Percentiles rank a stretch among this genome's conserved stretches.
Evolutionary conservation across 176 grass and related monocot genomes (phyloP).

Genomic region (Neostapfia colusana): DNA sequence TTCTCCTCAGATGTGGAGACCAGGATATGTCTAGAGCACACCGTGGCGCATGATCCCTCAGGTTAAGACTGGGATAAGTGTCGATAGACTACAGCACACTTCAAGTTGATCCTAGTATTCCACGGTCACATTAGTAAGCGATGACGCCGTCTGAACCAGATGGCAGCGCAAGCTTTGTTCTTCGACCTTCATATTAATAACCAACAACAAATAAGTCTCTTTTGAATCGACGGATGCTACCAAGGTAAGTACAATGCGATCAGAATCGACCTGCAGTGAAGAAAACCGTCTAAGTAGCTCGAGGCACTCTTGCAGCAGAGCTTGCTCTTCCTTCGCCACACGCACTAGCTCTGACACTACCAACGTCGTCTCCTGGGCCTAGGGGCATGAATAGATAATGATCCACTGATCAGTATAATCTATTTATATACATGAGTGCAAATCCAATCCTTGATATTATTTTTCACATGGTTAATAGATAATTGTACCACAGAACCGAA

Average conservation of each 20-base stretch:
- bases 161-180: constrained; percentile 65
- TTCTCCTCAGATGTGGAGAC: too few relatives aligned
- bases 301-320: constrained; percentile 40
- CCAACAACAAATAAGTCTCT: not conserved
- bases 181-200: constrained; percentile 29
- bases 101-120: not conserved
- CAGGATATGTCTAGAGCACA: too few relatives aligned
- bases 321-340: constrained; percentile 37
- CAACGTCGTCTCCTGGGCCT: constrained; percentile 27
- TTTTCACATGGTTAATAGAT: not conserved
- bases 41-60: too few relatives aligned
- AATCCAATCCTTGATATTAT: not conserved
- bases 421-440: not conserved
- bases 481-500: constrained; percentile 35
- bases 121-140: not conserved
- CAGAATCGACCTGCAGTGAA: constrained; percentile 38
- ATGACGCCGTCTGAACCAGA: constrained; percentile 39
- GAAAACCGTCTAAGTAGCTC: constrained; percentile 38
- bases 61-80: too few relatives aligned
- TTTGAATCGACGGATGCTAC: not conserved
- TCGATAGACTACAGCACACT: too few relatives aligned
- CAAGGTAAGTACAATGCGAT: not conserved
- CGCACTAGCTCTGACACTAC: constrained; percentile 34
- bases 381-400: not conserved
- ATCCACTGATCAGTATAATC: not conserved